These are phyloP conservation scores for Globisporangium polare DNA, from an alignment of 352 stramenopile genomes.

Conservation along the genomic window DNA sequence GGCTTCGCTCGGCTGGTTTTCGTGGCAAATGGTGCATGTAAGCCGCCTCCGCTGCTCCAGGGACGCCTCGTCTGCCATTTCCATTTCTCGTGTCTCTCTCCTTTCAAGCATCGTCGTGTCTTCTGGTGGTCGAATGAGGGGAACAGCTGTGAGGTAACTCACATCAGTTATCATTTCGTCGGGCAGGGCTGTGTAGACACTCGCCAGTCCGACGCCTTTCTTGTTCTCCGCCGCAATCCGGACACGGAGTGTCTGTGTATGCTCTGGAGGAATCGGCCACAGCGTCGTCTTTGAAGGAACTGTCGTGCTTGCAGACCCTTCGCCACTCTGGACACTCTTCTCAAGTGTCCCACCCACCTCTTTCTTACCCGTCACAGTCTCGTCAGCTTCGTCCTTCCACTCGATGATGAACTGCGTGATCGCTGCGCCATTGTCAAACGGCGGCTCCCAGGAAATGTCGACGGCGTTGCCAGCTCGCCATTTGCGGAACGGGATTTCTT, in stretches of 20 bases:
- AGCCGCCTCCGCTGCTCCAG: slow-evolving; percentile 23
- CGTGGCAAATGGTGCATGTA: slow-evolving; percentile 54
- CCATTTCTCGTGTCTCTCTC: slow-evolving; percentile 35
- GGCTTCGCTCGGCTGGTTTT: slow-evolving; percentile 11
- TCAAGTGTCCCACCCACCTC: background rate
- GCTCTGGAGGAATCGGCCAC: slow-evolving; percentile 52
- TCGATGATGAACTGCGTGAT: slow-evolving; percentile 71
- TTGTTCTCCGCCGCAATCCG: slow-evolving; percentile 59
- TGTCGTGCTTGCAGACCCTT: too few relatives aligned
- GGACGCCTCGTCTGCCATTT: slow-evolving; percentile 30
- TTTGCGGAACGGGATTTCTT: slow-evolving; percentile 54
- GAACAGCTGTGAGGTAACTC: slow-evolving; percentile 46
- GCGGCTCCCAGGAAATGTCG: slow-evolving; percentile 65
- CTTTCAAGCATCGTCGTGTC: slow-evolving; percentile 44
- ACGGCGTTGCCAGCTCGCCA: slow-evolving; percentile 71
- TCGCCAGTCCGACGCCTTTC: slow-evolving; percentile 53
- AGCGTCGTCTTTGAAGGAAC: slow-evolving; percentile 50
- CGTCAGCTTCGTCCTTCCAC: slow-evolving; percentile 53
- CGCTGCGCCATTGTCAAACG: slow-evolving; percentile 48
- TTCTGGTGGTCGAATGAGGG: slow-evolving; percentile 27
- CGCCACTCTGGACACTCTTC: background rate
- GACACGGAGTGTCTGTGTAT: slow-evolving; percentile 41
- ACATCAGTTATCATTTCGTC: slow-evolving; percentile 47
- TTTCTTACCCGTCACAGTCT: slow-evolving; percentile 20
- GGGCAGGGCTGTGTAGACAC: slow-evolving; percentile 48